Percentiles rank a stretch among this genome's conserved stretches.
Evolutionary conservation across 2,329 filamentous ascomycete genomes (phyloP).

Genomic region (Claviceps pusilla): DNA sequence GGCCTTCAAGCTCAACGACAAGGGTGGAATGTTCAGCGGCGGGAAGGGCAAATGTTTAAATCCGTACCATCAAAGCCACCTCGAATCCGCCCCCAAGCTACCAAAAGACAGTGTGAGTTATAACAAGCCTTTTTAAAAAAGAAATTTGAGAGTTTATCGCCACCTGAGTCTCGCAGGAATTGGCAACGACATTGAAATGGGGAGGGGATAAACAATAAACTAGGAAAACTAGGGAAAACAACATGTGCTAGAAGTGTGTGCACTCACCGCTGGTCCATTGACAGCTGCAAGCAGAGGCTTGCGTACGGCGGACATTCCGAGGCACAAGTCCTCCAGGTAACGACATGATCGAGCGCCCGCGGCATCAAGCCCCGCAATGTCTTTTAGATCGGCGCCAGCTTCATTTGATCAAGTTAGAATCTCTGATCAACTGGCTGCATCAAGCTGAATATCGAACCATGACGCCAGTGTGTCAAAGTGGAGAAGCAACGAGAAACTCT

Average conservation of each 20-base stretch:
- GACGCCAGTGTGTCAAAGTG: slow-evolving; percentile 2
- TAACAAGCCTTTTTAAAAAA: background rate
- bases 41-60: background rate
- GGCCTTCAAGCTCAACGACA: background rate
- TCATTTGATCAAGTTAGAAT: slow-evolving; percentile 1
- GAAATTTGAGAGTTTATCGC: too few relatives aligned
- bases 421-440: background rate
- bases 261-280: slow-evolving; percentile 33
- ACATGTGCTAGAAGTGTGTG: too few relatives aligned
- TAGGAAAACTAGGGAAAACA: too few relatives aligned
- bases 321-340: slow-evolving; percentile 27
- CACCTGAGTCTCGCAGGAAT: background rate
- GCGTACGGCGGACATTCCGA: slow-evolving; percentile 18
- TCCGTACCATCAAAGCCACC: slow-evolving; percentile 28
- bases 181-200: background rate
- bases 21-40: background rate
- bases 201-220: background rate
- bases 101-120: slow-evolving; percentile 6
- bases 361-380: slow-evolving; percentile 20
- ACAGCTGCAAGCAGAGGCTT: slow-evolving; percentile 36
- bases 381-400: slow-evolving; percentile 23
- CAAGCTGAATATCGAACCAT: background rate
- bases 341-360: slow-evolving; percentile 17
- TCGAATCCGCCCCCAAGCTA: slow-evolving; percentile 37
- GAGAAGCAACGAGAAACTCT: background rate